Evolutionary conservation across 139 green algal genomes (phyloP).

Genomic region (Diplosphaera chodatii): DNA sequence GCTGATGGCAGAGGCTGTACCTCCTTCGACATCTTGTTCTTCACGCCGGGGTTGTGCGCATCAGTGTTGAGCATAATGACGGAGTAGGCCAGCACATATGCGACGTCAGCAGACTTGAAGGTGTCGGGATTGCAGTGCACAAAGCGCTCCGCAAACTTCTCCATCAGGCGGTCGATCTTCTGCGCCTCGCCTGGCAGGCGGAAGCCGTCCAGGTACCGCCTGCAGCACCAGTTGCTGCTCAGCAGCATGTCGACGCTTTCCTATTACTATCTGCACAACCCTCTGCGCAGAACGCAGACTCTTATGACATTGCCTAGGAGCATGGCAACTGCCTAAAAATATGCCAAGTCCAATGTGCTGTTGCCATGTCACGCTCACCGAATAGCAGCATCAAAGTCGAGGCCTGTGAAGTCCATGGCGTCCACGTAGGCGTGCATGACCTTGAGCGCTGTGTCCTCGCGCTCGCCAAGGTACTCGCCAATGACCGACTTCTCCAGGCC

Average conservation of each 20-base stretch:
- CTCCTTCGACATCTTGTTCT: slow-evolving; percentile 61
- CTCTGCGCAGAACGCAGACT: too few relatives aligned
- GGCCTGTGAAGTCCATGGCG: slow-evolving; percentile 74
- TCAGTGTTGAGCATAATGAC: slow-evolving; percentile 99
- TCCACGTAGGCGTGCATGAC: slow-evolving; percentile 99
- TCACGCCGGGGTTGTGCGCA: slow-evolving; percentile 92
- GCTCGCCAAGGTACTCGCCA: slow-evolving; percentile 94
- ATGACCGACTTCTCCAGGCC: slow-evolving; percentile 91
- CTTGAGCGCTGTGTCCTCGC: slow-evolving; percentile 80
- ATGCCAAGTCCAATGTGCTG: too few relatives aligned
- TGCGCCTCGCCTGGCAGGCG: slow-evolving; percentile 93
- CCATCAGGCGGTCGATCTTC: slow-evolving; percentile 99
- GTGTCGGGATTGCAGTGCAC: slow-evolving; percentile 81
- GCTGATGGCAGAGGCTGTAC: slow-evolving; percentile 21
- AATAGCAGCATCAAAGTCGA: slow-evolving; percentile 92
- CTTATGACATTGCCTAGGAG: too few relatives aligned
- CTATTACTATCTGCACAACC: too few relatives aligned
- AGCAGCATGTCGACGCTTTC: too few relatives aligned
- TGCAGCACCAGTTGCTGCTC: slow-evolving; percentile 2
- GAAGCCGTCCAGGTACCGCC: slow-evolving; percentile 64
- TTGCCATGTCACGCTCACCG: slow-evolving; percentile 32
- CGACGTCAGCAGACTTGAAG: slow-evolving; percentile 93
- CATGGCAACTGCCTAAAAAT: too few relatives aligned
- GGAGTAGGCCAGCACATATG: slow-evolving; percentile 96
- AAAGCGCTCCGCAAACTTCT: slow-evolving; percentile 98